These are phyloP conservation scores for Chlorella sp. DNA, from an alignment of 139 green algal genomes.

Conservation along the genomic window DNA sequence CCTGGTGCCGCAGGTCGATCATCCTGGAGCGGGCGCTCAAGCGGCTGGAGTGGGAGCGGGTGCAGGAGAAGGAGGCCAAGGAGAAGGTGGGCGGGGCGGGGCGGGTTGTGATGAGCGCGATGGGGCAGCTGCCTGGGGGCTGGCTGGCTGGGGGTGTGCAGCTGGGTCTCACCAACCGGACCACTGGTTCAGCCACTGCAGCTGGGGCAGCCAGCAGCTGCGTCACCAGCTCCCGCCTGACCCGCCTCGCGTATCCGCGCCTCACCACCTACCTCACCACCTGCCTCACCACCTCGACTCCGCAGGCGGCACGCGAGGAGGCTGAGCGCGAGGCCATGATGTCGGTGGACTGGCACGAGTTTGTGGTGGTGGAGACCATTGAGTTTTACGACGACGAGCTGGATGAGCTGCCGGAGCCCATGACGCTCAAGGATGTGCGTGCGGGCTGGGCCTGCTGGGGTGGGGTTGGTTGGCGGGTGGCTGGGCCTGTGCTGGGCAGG, in stretches of 20 bases:
- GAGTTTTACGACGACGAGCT: slow-evolving; percentile 95
- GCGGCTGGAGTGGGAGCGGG: slow-evolving; percentile 92
- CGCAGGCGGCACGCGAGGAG: slow-evolving; percentile 52
- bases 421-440: slow-evolving; percentile 86
- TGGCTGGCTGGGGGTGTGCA: no score
- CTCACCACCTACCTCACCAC: no score
- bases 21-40: slow-evolving; percentile 85
- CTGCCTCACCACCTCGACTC: no score
- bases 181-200: no score
- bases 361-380: slow-evolving; percentile 97
- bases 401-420: slow-evolving; percentile 85
- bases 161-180: no score
- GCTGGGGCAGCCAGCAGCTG: no score
- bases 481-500: neutral
- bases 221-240: no score
- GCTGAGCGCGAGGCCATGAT: slow-evolving; percentile 90
- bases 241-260: no score
- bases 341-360: slow-evolving; percentile 97
- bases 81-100: slow-evolving; percentile 35
- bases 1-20: slow-evolving; percentile 43
- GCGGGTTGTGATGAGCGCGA: no score
- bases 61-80: slow-evolving; percentile 73
- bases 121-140: no score
- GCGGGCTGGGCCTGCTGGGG: neutral
- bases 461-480: neutral